Percentiles rank a stretch among this genome's conserved stretches.
These are phyloP conservation scores for Boletus vinaceobasis DNA, from an alignment of 768 basidiomycete genomes.

Conservation along the genomic window DNA sequence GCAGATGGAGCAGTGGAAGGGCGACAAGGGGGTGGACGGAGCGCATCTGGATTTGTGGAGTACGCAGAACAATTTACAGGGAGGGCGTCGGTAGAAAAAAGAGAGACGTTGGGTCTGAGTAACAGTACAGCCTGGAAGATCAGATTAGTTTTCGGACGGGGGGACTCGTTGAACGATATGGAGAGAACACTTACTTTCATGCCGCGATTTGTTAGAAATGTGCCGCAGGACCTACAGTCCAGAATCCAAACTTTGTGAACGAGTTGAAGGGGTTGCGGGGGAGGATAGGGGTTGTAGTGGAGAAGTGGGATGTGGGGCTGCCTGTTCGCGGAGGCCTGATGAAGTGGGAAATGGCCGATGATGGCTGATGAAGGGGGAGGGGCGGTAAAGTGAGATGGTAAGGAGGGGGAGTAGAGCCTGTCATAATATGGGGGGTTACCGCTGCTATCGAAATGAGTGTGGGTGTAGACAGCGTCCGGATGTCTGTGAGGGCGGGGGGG, in stretches of 20 bases:
- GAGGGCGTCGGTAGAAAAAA: slow-evolving; percentile 80
- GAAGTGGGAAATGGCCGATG: slow-evolving; percentile 27
- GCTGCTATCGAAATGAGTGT: slow-evolving; percentile 26
- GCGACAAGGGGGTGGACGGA: slow-evolving; percentile 38
- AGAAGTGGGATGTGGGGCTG: slow-evolving; percentile 34
- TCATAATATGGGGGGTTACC: slow-evolving; percentile 12
- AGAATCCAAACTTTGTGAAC: slow-evolving; percentile 79
- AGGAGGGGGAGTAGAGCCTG: slow-evolving; percentile 11
- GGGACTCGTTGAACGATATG: background rate
- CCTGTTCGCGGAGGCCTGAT: slow-evolving; percentile 25
- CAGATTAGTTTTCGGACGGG: slow-evolving; percentile 2
- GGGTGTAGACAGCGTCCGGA: slow-evolving; percentile 15
- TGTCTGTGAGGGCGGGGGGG: slow-evolving; percentile 17
- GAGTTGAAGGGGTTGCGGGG: slow-evolving; percentile 38
- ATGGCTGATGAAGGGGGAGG: slow-evolving; percentile 19
- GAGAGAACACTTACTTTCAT: slow-evolving; percentile 61
- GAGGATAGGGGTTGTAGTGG: slow-evolving; percentile 42
- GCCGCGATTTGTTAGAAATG: slow-evolving; percentile 77
- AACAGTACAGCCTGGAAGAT: slow-evolving; percentile 70
- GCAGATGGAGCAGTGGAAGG: slow-evolving; percentile 31
- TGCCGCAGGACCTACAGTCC: slow-evolving; percentile 69
- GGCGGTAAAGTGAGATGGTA: slow-evolving; percentile 9
- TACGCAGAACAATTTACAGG: slow-evolving; percentile 75
- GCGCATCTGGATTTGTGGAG: slow-evolving; percentile 43
- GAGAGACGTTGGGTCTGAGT: slow-evolving; percentile 72